phyloP scores from a whole-genome alignment of 352 stramenopile genomes.

The Peronospora belbahrii region DNA sequence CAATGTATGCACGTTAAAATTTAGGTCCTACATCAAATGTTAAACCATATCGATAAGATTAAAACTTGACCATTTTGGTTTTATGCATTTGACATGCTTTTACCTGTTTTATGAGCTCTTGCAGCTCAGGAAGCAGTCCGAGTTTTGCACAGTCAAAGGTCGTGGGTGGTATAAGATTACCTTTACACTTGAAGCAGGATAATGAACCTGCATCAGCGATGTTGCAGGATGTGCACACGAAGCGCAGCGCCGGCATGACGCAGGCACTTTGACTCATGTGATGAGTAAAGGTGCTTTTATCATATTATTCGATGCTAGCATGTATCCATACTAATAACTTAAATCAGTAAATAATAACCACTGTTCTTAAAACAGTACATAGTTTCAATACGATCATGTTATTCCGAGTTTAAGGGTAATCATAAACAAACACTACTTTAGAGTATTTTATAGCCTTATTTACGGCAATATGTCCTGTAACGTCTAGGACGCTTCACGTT shows the following conservation, averaged over 20 bases:
- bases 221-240: conserved; percentile 32
- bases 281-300: neutral
- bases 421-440: too few relatives aligned
- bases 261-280: too few relatives aligned
- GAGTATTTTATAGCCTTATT: too few relatives aligned
- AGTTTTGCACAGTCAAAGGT: conserved; percentile 61
- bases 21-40: conserved; percentile 19
- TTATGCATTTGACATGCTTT: neutral
- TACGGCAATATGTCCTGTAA: too few relatives aligned
- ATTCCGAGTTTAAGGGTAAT: too few relatives aligned
- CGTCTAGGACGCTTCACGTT: too few relatives aligned
- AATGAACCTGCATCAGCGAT: conserved; percentile 4
- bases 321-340: too few relatives aligned
- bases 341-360: too few relatives aligned
- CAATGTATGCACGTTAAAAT: conserved; percentile 52
- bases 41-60: neutral
- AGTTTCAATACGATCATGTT: too few relatives aligned
- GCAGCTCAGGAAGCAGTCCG: conserved; percentile 49
- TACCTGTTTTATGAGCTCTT: conserved; percentile 47
- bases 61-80: neutral
- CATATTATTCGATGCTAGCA: too few relatives aligned
- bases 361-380: too few relatives aligned
- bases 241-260: conserved; percentile 10
- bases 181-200: conserved; percentile 37
- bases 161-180: conserved; percentile 26